These are phyloP conservation scores for Cyclotella kingstonii DNA, from an alignment of 108 stramenopile genomes.

Conservation along the genomic window DNA sequence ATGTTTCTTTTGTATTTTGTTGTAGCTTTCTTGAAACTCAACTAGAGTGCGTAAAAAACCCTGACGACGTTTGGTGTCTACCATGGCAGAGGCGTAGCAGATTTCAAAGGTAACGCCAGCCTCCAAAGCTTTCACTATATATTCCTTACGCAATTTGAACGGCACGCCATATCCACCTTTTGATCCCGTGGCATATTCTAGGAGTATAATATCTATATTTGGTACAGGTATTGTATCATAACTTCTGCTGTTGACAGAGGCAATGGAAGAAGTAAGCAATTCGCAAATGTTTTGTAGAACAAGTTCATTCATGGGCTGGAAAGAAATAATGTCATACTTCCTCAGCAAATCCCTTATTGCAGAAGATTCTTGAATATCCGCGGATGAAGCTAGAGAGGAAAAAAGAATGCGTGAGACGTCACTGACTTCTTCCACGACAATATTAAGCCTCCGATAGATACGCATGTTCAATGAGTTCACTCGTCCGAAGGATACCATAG, in stretches of 20 bases:
- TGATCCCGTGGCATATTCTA: conserved; percentile 60
- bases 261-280: conserved; percentile 18
- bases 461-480: conserved; percentile 15
- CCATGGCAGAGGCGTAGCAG: conserved; percentile 61
- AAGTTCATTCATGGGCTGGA: conserved; percentile 65
- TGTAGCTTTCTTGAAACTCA: conserved; percentile 46
- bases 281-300: conserved; percentile 63
- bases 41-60: conserved; percentile 55
- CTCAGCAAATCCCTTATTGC: conserved; percentile 25
- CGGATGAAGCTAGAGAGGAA: background rate
- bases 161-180: conserved; percentile 59
- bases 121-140: conserved; percentile 45
- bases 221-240: background rate
- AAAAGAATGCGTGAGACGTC: conserved; percentile 54
- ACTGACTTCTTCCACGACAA: conserved; percentile 63
- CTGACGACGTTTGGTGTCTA: conserved; percentile 54
- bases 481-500: conserved; percentile 22
- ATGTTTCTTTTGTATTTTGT: conserved; percentile 45
- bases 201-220: conserved; percentile 50
- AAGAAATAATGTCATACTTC: conserved; percentile 69
- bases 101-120: conserved; percentile 66
- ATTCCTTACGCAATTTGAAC: conserved; percentile 53
- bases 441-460: conserved; percentile 58
- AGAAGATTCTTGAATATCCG: background rate
- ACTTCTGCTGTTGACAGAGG: background rate